These are phyloP conservation scores for Scedosporium aurantiacum DNA, from an alignment of 2,329 filamentous ascomycete genomes.

Conservation along the genomic window DNA sequence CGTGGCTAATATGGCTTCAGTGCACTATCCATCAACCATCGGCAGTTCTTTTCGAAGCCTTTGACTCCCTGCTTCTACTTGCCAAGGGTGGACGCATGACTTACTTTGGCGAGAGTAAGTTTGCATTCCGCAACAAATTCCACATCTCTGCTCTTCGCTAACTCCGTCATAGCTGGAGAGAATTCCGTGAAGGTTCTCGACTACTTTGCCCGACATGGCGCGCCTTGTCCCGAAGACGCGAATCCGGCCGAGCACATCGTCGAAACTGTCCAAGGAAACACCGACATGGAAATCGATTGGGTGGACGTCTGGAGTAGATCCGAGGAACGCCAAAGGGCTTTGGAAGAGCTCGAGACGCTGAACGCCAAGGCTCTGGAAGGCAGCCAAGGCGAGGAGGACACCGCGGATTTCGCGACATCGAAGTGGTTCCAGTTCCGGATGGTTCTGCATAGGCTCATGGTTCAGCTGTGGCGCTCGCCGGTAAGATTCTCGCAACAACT, in stretches of 20 bases:
- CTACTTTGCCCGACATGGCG: conserved; percentile 42
- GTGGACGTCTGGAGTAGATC: conserved; percentile 52
- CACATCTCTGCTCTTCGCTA: neutral
- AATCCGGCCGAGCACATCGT: conserved; percentile 35
- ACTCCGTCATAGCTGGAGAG: conserved; percentile 9
- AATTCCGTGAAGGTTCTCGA: conserved; percentile 11
- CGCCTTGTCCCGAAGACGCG: conserved; percentile 25
- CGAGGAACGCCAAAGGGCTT: conserved; percentile 33
- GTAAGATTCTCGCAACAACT: conserved; percentile 16
- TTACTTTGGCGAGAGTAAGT: conserved; percentile 8
- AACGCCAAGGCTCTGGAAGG: neutral
- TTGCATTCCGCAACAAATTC: neutral
- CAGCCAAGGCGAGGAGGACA: conserved; percentile 17
- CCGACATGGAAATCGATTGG: conserved; percentile 26
- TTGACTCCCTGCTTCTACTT: conserved; percentile 13
- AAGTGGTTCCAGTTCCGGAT: conserved; percentile 26
- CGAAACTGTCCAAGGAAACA: conserved; percentile 33
- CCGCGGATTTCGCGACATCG: conserved; percentile 25
- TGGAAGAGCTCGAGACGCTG: conserved; percentile 27
- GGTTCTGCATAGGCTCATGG: conserved; percentile 18
- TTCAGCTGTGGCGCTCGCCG: conserved; percentile 15
- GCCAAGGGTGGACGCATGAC: conserved; percentile 14
- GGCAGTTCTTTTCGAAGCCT: conserved; percentile 40
- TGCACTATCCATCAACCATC: conserved; percentile 55
- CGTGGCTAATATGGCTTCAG: neutral